Evolutionary conservation across 768 basidiomycete species (phyloP).

Genomic region (Naganishia vishniacii): DNA sequence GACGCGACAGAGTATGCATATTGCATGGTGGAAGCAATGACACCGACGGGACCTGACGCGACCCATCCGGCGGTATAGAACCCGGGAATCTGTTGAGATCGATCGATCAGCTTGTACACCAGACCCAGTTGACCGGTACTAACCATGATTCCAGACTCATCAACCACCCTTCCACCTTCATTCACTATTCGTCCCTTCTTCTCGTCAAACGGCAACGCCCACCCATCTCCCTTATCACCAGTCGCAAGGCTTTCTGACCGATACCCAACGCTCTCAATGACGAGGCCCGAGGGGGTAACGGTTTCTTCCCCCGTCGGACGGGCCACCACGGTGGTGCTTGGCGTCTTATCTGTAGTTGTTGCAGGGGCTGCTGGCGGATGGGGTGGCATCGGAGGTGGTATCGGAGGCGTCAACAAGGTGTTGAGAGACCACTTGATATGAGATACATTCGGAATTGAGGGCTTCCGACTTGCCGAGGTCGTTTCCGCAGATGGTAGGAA

Average conservation of each 20-base stretch:
- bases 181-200: conserved; percentile 52
- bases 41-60: conserved; percentile 80
- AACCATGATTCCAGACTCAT: conserved; percentile 45
- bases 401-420: conserved; percentile 32
- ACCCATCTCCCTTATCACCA: conserved; percentile 21
- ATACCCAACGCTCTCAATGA: conserved; percentile 85
- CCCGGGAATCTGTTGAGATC: conserved; percentile 50
- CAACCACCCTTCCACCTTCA: conserved; percentile 47
- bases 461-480: background rate
- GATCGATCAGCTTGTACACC: too few species aligned
- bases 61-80: conserved; percentile 97
- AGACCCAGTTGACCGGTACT: too few species aligned
- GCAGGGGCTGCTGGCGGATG: conserved; percentile 50
- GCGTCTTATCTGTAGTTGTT: conserved; percentile 58
- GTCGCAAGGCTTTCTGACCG: conserved; percentile 57
- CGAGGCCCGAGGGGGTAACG: conserved; percentile 62
- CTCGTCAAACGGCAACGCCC: conserved; percentile 48
- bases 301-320: conserved; percentile 59
- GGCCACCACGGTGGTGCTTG: conserved; percentile 46
- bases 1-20: conserved; percentile 77
- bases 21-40: conserved; percentile 88
- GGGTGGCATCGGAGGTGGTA: conserved; percentile 25
- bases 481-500: conserved; percentile 23
- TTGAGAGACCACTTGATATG: conserved; percentile 43
- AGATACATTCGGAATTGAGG: conserved; percentile 18